Conservation (phyloP, 1,284 basidiomycete genomes). For the Laetiporus sulphureus region DNA sequence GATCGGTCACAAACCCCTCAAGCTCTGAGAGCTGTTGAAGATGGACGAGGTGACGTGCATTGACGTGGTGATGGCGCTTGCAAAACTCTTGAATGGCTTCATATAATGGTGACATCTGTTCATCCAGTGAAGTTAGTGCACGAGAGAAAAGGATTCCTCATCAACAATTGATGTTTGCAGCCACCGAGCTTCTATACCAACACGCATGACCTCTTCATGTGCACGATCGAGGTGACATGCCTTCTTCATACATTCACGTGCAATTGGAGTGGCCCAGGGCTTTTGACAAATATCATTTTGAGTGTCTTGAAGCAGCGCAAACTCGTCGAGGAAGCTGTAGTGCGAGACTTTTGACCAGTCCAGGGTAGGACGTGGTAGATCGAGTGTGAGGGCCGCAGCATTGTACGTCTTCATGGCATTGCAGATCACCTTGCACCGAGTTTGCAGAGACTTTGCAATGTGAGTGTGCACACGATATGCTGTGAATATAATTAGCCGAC, state of each 20-base stretch:
- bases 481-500: neutral
- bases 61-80: neutral
- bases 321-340: constrained; percentile 29
- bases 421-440: constrained; percentile 17
- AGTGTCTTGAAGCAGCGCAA: constrained; percentile 27
- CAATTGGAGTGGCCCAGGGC: constrained; percentile 23
- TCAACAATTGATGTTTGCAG: constrained; percentile 22
- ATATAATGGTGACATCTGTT: neutral
- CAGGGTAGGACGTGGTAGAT: constrained; percentile 21
- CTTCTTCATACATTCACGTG: constrained; percentile 21
- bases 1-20: neutral
- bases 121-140: neutral
- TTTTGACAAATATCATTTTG: constrained; percentile 20
- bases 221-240: constrained; percentile 26
- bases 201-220: constrained; percentile 25
- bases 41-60: neutral
- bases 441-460: constrained; percentile 21
- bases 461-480: constrained; percentile 14
- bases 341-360: constrained; percentile 25
- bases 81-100: neutral
- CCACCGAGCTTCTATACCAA: constrained; percentile 26
- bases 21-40: neutral
- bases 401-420: constrained; percentile 23
- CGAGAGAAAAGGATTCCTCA: constrained; percentile 8
- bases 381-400: constrained; percentile 14